Percentiles rank a stretch among this genome's conserved stretches.
Conservation (phyloP, 2,329 filamentous ascomycete species). For the Malbranchea cinnamomea region DNA sequence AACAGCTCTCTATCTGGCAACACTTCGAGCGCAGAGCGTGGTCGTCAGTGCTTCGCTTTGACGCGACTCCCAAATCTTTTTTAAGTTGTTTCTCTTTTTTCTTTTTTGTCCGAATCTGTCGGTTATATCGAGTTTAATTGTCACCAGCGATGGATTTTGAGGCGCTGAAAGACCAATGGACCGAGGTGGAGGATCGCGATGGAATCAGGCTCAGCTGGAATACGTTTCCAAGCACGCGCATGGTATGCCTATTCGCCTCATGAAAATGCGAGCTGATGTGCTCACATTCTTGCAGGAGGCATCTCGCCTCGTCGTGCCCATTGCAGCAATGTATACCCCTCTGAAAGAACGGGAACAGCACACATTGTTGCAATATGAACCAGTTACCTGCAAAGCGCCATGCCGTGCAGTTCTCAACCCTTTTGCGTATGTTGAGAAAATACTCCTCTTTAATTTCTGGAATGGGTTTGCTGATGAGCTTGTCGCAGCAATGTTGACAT, state of each 20-base stretch:
- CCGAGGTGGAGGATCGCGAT: conserved; percentile 90
- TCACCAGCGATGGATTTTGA: conserved; percentile 99
- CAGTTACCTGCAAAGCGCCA: conserved; percentile 89
- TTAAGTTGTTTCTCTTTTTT: not conserved
- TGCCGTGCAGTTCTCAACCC: conserved; percentile 94
- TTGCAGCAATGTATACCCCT: conserved; percentile 89
- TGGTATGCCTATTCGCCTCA: conserved; percentile 50
- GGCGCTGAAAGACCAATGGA: conserved; percentile 87
- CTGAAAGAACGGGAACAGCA: conserved; percentile 82
- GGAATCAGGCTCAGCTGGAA: conserved; percentile 96
- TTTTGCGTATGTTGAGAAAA: conserved; percentile 71
- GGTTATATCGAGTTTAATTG: not conserved
- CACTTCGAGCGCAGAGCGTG: conserved; percentile 9
- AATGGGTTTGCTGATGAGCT: not conserved
- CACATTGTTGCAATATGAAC: conserved; percentile 84
- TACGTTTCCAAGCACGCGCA: conserved; percentile 92
- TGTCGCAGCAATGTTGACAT: conserved; percentile 45
- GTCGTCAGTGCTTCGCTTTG: conserved; percentile 18
- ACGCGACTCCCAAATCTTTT: conserved; percentile 16
- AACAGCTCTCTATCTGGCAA: conserved; percentile 9
- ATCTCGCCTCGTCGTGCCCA: conserved; percentile 84
- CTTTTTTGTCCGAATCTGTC: not conserved
- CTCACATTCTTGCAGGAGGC: conserved; percentile 50
- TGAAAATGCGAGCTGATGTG: not conserved
- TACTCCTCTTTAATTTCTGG: not conserved